Percentiles rank a stretch among this genome's conserved stretches.
phyloP scores from a whole-genome alignment of 2,329 filamentous ascomycete species.

The Xylariaceae sp. region DNA sequence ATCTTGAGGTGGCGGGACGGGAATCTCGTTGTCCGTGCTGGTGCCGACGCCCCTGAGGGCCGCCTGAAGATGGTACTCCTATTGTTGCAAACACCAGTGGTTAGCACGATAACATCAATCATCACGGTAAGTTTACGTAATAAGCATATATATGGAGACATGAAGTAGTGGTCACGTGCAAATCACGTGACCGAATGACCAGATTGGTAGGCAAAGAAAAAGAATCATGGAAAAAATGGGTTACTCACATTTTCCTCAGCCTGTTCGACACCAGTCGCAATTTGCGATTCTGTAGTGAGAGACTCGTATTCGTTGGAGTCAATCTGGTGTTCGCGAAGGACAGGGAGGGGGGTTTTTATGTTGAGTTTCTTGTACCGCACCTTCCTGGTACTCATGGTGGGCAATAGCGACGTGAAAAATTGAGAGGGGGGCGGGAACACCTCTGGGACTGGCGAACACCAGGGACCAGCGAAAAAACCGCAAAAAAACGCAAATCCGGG shows the following conservation, averaged over 20 bases:
- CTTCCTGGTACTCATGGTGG: constrained; percentile 60
- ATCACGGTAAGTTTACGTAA: neutral
- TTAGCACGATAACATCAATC: constrained; percentile 16
- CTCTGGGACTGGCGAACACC: no score
- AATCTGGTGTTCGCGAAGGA: constrained; percentile 87
- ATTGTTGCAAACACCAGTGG: constrained; percentile 11
- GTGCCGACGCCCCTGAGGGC: constrained; percentile 57
- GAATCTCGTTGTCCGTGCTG: constrained; percentile 57
- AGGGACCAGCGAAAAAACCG: no score
- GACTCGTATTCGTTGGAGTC: constrained; percentile 82
- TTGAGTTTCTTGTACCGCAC: constrained; percentile 87
- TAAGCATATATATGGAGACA: constrained; percentile 2
- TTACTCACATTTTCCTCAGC: constrained; percentile 90
- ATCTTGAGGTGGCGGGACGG: constrained; percentile 59
- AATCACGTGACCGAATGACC: constrained; percentile 46
- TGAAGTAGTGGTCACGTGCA: constrained; percentile 35
- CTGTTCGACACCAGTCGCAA: constrained; percentile 95
- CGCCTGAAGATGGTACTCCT: constrained; percentile 95
- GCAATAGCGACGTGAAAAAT: constrained; percentile 18
- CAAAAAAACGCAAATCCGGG: constrained; percentile 16
- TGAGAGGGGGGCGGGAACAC: constrained; percentile 31
- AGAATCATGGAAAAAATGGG: constrained; percentile 20
- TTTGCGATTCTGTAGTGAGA: constrained; percentile 74
- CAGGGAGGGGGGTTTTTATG: constrained; percentile 78
- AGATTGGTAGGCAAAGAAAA: constrained; percentile 18